Conservation (phyloP, 257 asterid genomes). For the Primulina eburnea region DNA sequence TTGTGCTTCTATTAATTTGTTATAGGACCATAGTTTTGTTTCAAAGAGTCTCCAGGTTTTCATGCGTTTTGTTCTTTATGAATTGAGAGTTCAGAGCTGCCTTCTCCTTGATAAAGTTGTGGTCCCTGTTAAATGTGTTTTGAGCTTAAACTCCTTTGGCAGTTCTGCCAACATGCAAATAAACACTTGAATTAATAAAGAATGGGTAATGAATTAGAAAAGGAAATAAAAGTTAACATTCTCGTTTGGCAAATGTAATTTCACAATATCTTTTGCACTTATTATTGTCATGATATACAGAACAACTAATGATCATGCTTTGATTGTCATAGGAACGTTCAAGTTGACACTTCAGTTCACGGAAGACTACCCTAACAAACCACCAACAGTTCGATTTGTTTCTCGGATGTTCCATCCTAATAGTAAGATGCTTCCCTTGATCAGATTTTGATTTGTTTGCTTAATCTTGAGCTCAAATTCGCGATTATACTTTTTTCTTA, state of each 20-base stretch:
- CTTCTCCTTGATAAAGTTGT: too few species aligned
- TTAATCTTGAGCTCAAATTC: slow-evolving; percentile 20
- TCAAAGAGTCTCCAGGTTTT: slow-evolving; percentile 7
- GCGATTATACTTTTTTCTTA: slow-evolving; percentile 18
- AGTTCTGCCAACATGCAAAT: not conserved
- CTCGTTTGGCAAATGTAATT: not conserved
- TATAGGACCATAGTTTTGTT: not conserved
- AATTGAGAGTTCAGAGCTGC: not conserved
- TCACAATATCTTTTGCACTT: not conserved
- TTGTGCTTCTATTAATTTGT: not conserved
- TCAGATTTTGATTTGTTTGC: slow-evolving; percentile 1
- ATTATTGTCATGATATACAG: not conserved
- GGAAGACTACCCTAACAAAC: slow-evolving; percentile 83
- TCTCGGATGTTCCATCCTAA: slow-evolving; percentile 89
- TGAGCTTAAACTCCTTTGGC: not conserved
- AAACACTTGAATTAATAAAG: not conserved
- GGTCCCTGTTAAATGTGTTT: not conserved
- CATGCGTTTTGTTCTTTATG: not conserved
- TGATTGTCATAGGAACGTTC: slow-evolving; percentile 59
- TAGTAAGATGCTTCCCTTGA: slow-evolving; percentile 42
- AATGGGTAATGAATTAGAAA: not conserved
- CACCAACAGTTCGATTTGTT: slow-evolving; percentile 78
- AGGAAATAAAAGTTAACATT: not conserved
- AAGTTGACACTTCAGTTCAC: slow-evolving; percentile 66
- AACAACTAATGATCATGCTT: slow-evolving; percentile 13